phyloP scores from a whole-genome alignment of 345 rosid genomes.

The Arabis alpina region DNA sequence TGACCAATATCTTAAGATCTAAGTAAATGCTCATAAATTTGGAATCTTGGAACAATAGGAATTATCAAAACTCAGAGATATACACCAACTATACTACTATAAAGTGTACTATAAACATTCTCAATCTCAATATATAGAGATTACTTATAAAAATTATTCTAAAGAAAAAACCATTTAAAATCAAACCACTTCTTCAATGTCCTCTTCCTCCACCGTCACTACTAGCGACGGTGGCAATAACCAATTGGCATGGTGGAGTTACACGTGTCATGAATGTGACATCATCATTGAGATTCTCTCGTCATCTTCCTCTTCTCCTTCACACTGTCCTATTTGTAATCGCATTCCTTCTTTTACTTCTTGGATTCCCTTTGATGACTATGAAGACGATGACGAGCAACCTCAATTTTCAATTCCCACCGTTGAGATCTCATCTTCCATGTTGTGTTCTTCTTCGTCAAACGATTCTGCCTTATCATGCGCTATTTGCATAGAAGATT shows the following conservation, averaged over 20 bases:
- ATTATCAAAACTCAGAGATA: too few species aligned
- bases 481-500: constrained; percentile 52
- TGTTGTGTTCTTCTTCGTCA: constrained; percentile 13
- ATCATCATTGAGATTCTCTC: constrained; percentile 43
- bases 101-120: too few species aligned
- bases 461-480: constrained; percentile 39
- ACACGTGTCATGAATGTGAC: constrained; percentile 54
- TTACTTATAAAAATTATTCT: too few species aligned
- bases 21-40: too few species aligned
- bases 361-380: constrained; percentile 21
- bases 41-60: too few species aligned
- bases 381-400: constrained; percentile 38
- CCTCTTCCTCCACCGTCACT: constrained; percentile 1
- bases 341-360: background rate
- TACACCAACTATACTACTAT: too few species aligned
- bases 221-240: background rate
- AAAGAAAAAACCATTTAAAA: background rate
- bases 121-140: too few species aligned
- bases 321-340: constrained; percentile 47
- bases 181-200: constrained; percentile 27
- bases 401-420: constrained; percentile 36
- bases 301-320: constrained; percentile 6
- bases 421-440: constrained; percentile 42
- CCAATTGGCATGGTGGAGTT: constrained; percentile 28
- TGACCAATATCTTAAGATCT: too few species aligned